Conservation (phyloP, 2,329 filamentous ascomycete species). For the Penicillium palitans region DNA sequence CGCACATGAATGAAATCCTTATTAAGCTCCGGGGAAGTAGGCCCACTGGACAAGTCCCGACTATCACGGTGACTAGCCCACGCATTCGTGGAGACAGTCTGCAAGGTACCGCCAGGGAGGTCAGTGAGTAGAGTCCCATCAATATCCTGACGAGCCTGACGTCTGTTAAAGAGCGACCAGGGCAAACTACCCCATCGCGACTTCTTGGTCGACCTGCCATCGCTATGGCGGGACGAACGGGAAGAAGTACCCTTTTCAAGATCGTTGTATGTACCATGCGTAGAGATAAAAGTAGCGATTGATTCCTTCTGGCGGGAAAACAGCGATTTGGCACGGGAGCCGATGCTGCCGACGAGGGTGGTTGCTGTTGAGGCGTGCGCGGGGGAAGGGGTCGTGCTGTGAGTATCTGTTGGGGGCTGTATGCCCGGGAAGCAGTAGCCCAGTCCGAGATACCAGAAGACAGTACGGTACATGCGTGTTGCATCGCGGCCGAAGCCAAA, state of each 20-base stretch:
- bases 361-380: conserved; percentile 12
- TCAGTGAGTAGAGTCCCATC: conserved; percentile 17
- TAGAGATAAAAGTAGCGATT: not conserved
- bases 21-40: conserved; percentile 4
- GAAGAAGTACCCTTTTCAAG: conserved; percentile 24
- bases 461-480: conserved; percentile 53
- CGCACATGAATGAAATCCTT: conserved; percentile 34
- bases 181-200: conserved; percentile 15
- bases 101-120: conserved; percentile 20
- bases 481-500: conserved; percentile 67
- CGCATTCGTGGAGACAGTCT: conserved; percentile 33
- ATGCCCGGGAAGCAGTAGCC: conserved; percentile 34
- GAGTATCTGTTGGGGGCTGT: conserved; percentile 20
- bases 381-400: not conserved
- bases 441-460: conserved; percentile 47
- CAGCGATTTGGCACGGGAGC: conserved; percentile 31
- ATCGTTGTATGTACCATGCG: conserved; percentile 13
- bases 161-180: conserved; percentile 16
- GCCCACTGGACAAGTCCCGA: conserved; percentile 19
- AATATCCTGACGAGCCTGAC: conserved; percentile 2
- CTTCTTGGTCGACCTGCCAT: not conserved
- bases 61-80: conserved; percentile 34
- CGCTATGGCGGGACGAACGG: not conserved
- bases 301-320: conserved; percentile 24
- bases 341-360: conserved; percentile 25